These are phyloP conservation scores for Calonectria leucothoes DNA, from an alignment of 2,329 filamentous ascomycete genomes.

Conservation along the genomic window DNA sequence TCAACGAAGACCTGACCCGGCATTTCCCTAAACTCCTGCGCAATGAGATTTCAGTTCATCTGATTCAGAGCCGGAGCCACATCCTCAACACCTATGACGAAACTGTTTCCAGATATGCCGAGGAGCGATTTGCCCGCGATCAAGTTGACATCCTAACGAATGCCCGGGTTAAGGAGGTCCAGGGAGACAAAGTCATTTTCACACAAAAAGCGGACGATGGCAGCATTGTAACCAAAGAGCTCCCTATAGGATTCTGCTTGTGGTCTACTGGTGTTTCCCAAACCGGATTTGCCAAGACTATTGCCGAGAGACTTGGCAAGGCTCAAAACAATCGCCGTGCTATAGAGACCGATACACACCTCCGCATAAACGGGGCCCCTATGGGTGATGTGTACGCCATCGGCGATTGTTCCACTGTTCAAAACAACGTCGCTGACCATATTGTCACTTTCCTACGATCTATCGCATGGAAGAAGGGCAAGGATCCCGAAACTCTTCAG, in stretches of 20 bases:
- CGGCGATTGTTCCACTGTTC: slow-evolving; percentile 94
- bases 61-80: slow-evolving; percentile 94
- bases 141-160: slow-evolving; percentile 93
- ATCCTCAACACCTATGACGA: slow-evolving; percentile 99
- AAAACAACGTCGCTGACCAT: slow-evolving; percentile 96
- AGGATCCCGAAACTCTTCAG: slow-evolving; percentile 88
- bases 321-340: slow-evolving; percentile 90
- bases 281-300: slow-evolving; percentile 79
- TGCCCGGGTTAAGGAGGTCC: slow-evolving; percentile 90
- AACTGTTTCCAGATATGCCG: slow-evolving; percentile 90
- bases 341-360: slow-evolving; percentile 92
- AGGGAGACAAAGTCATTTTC: slow-evolving; percentile 86
- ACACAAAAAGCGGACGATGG: slow-evolving; percentile 83
- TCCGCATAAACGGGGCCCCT: slow-evolving; percentile 88
- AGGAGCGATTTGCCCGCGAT: slow-evolving; percentile 90
- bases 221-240: slow-evolving; percentile 84
- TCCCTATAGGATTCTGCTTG: slow-evolving; percentile 94
- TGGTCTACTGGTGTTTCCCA: slow-evolving; percentile 98
- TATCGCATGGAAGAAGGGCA: slow-evolving; percentile 90
- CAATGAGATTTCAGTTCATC: slow-evolving; percentile 96
- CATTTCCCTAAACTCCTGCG: slow-evolving; percentile 91
- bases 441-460: slow-evolving; percentile 90
- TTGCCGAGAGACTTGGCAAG: slow-evolving; percentile 81
- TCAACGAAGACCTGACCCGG: slow-evolving; percentile 90
- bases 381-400: slow-evolving; percentile 96